Evolutionary conservation across 345 rosid species (phyloP).

Genomic region (Microcos paniculata): DNA sequence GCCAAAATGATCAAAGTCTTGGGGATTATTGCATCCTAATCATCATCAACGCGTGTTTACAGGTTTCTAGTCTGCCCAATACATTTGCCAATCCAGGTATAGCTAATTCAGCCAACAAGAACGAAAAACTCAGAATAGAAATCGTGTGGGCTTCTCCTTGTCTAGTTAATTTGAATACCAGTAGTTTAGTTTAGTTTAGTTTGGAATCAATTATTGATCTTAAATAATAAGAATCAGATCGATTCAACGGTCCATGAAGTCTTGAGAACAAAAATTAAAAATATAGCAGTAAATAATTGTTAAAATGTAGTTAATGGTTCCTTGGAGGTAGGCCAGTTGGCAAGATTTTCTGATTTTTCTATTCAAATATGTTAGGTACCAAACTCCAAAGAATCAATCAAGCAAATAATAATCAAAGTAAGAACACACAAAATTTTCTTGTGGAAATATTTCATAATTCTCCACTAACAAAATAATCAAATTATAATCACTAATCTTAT

Average conservation of each 20-base stretch:
- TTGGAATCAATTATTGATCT: constrained; percentile 2
- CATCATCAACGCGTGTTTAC: not conserved
- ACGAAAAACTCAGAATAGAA: not conserved
- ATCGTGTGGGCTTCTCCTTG: not conserved
- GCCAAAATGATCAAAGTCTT: not conserved
- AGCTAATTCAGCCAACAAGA: not conserved
- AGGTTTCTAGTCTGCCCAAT: not conserved
- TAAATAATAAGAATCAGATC: not conserved
- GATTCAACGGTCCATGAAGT: not conserved
- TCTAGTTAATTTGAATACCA: no score
- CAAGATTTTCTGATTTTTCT: no score
- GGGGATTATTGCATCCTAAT: not conserved
- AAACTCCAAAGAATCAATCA: no score
- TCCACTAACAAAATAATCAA: no score
- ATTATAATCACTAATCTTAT: no score
- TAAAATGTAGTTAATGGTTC: not conserved
- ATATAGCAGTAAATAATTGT: not conserved
- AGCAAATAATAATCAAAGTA: no score
- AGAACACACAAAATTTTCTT: no score
- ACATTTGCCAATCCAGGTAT: not conserved
- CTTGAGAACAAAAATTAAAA: not conserved
- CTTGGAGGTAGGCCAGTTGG: no score
- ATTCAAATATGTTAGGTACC: no score
- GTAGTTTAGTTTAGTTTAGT: no score
- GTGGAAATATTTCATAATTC: no score